Conservation (phyloP, 2,329 filamentous ascomycete genomes). For the Coniella vitis region DNA sequence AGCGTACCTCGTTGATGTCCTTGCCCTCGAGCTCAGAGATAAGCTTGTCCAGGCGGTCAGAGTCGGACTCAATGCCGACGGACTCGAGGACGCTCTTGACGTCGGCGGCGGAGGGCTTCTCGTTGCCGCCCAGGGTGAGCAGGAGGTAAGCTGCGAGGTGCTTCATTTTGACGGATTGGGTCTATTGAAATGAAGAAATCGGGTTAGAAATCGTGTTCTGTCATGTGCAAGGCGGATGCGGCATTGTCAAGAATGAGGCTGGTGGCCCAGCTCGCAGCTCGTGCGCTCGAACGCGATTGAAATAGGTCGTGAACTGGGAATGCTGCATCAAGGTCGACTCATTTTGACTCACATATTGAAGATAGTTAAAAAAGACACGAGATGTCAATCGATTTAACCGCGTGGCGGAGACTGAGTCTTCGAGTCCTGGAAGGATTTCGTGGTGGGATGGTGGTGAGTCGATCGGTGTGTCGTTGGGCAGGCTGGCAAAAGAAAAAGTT, state of each 20-base stretch:
- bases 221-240: constrained; percentile 6
- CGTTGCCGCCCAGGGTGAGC: constrained; percentile 88
- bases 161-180: constrained; percentile 78
- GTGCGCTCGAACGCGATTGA: neutral
- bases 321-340: constrained; percentile 1
- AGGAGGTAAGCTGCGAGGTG: constrained; percentile 99
- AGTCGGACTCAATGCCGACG: constrained; percentile 91
- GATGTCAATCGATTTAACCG: constrained; percentile 99
- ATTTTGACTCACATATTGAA: constrained; percentile 15
- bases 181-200: constrained; percentile 5
- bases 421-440: constrained; percentile 58
- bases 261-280: neutral
- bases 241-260: neutral
- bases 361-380: constrained; percentile 58
- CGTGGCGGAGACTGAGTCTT: constrained; percentile 99
- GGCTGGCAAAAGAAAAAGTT: constrained; percentile 21
- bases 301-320: neutral
- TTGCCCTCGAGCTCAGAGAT: constrained; percentile 88
- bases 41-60: constrained; percentile 78
- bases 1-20: constrained; percentile 80
- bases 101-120: constrained; percentile 76
- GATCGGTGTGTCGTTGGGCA: constrained; percentile 16
- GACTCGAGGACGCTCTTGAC: constrained; percentile 85
- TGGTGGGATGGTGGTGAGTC: constrained; percentile 23
- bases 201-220: constrained; percentile 1